These are phyloP conservation scores for Penicillium macrosclerotiorum DNA, from an alignment of 495 filamentous ascomycete species.

Conservation along the genomic window DNA sequence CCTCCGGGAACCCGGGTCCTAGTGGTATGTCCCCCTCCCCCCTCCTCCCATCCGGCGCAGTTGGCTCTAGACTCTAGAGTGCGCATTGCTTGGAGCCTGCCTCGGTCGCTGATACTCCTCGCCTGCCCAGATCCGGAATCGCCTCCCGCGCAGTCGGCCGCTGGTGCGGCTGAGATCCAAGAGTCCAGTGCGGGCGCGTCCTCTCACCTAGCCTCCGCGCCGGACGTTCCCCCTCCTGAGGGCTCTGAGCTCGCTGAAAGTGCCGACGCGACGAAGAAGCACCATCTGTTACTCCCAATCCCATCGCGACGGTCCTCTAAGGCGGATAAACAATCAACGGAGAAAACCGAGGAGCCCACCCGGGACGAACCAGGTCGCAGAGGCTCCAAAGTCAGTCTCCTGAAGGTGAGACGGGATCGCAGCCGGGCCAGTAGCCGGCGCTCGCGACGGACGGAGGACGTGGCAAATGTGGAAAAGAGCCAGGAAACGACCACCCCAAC, in stretches of 20 bases:
- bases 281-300: slow-evolving; percentile 56
- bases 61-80: too few relatives aligned
- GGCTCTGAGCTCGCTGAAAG: slow-evolving; percentile 11
- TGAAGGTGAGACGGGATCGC: slow-evolving; percentile 63
- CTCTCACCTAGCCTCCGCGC: slow-evolving; percentile 20
- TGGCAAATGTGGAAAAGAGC: slow-evolving; percentile 37
- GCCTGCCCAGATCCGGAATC: slow-evolving; percentile 29
- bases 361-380: slow-evolving; percentile 60
- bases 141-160: slow-evolving; percentile 24
- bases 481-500: slow-evolving; percentile 25
- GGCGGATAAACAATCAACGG: slow-evolving; percentile 57
- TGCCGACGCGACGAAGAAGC: slow-evolving; percentile 49
- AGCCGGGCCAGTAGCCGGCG: slow-evolving; percentile 65
- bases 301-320: slow-evolving; percentile 70
- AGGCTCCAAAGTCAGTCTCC: slow-evolving; percentile 69
- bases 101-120: slow-evolving; percentile 13
- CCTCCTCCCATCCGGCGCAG: too few relatives aligned
- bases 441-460: slow-evolving; percentile 46
- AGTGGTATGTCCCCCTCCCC: slow-evolving; percentile 15
- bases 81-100: too few relatives aligned
- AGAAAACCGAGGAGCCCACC: slow-evolving; percentile 62
- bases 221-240: slow-evolving; percentile 15
- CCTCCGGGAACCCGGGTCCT: slow-evolving; percentile 26
- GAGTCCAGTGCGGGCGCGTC: slow-evolving; percentile 25
- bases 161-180: slow-evolving; percentile 26